Evolutionary conservation across 169 alveolate genomes (phyloP).

Genomic region (Eimeria acervulina): DNA sequence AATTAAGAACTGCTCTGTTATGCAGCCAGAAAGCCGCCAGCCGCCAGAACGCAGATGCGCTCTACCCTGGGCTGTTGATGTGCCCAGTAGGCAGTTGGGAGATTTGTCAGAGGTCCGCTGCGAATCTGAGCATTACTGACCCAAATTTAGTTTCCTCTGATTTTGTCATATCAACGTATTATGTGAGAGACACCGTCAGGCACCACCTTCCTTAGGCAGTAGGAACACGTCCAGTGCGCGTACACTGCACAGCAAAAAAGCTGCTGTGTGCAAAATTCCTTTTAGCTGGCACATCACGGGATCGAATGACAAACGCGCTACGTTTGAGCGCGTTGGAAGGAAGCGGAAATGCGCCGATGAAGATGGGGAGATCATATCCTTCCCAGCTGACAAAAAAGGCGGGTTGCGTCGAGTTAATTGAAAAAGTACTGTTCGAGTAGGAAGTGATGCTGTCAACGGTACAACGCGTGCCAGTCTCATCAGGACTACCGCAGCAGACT

Average conservation of each 20-base stretch:
- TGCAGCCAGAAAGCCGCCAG: neutral
- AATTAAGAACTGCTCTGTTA: neutral
- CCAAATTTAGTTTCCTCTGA: neutral
- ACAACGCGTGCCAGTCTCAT: neutral
- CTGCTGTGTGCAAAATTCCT: neutral
- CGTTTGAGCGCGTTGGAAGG: neutral
- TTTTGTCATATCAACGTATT: neutral
- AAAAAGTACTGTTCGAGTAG: neutral
- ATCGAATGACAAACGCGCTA: neutral
- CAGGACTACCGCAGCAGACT: neutral
- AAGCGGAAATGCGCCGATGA: neutral
- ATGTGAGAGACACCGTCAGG: neutral
- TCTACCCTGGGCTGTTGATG: neutral
- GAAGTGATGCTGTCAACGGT: neutral
- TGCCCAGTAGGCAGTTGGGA: slow-evolving; percentile 25
- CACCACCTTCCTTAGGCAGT: slow-evolving; percentile 12
- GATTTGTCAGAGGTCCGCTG: slow-evolving; percentile 10
- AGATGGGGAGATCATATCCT: neutral
- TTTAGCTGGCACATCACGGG: neutral
- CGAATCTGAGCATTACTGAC: neutral
- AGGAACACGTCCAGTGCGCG: neutral
- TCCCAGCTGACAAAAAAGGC: neutral
- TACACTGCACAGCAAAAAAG: neutral
- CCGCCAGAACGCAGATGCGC: neutral
- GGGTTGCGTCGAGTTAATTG: neutral